phyloP scores from a whole-genome alignment of 495 filamentous ascomycete species.

The Pseudoneurospora amorphoporcata region DNA sequence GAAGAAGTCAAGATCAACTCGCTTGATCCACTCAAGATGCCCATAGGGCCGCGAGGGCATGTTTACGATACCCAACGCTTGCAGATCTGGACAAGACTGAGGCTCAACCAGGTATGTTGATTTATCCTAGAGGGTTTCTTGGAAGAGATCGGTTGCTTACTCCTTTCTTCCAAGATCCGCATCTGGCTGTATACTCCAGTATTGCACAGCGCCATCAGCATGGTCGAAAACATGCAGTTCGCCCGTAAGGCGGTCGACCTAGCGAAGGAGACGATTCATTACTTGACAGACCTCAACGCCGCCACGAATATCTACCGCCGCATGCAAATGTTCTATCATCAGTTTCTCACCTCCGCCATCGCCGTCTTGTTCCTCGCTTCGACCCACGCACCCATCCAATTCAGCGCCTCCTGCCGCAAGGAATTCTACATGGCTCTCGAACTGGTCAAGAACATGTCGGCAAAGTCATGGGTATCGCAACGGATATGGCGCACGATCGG shows the following conservation, averaged over 20 bases:
- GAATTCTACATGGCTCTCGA: conserved; percentile 85
- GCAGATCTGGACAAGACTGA: conserved; percentile 53
- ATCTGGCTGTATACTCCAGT: conserved; percentile 76
- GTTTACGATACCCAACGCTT: conserved; percentile 43
- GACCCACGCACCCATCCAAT: conserved; percentile 68
- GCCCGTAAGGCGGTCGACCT: conserved; percentile 65
- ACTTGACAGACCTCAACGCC: conserved; percentile 63
- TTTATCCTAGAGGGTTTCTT: neutral
- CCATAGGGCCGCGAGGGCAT: conserved; percentile 10
- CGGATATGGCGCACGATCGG: conserved; percentile 75
- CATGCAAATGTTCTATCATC: conserved; percentile 76
- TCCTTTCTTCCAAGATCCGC: conserved; percentile 39
- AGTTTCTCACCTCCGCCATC: conserved; percentile 72
- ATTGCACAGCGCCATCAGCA: conserved; percentile 65
- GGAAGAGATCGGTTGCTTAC: neutral
- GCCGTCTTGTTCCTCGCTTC: conserved; percentile 77
- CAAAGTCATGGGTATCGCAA: conserved; percentile 67
- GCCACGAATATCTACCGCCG: conserved; percentile 72
- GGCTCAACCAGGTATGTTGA: conserved; percentile 53
- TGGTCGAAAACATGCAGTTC: conserved; percentile 56
- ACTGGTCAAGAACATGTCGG: conserved; percentile 68
- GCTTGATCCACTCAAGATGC: conserved; percentile 8
- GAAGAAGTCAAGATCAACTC: conserved; percentile 22
- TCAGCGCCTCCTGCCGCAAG: conserved; percentile 60
- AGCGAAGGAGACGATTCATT: conserved; percentile 70